These are phyloP conservation scores for Aspergillus hortae DNA, from an alignment of 2,329 filamentous ascomycete species.

Conservation along the genomic window DNA sequence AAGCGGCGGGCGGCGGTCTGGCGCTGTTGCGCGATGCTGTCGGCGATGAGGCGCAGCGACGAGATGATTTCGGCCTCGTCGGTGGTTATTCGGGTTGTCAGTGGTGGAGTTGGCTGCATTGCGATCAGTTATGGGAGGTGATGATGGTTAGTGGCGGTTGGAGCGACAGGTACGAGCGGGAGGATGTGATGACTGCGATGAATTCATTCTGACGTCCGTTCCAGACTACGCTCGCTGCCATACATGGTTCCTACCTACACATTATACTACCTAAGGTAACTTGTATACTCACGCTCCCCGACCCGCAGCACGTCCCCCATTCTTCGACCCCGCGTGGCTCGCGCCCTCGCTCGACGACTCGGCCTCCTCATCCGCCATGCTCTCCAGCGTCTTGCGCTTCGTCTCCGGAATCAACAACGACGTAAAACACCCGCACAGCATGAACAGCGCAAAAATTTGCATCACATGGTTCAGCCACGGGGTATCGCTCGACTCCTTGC, in stretches of 20 bases:
- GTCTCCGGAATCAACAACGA: slow-evolving; percentile 75
- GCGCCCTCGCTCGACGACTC: no score
- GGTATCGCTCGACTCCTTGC: slow-evolving; percentile 47
- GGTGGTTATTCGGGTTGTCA: neutral
- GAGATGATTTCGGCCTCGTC: slow-evolving; percentile 41
- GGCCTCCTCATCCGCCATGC: slow-evolving; percentile 60
- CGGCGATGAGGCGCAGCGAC: slow-evolving; percentile 70
- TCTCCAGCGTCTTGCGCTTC: slow-evolving; percentile 69
- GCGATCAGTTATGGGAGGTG: no score
- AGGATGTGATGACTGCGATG: no score
- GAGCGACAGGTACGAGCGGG: no score
- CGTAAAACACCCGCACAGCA: slow-evolving; percentile 67
- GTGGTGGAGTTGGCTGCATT: neutral
- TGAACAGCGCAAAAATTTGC: slow-evolving; percentile 76
- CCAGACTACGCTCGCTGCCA: no score
- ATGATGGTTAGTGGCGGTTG: no score
- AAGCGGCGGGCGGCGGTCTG: slow-evolving; percentile 63
- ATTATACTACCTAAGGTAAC: no score
- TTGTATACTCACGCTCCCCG: no score
- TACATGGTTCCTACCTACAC: no score
- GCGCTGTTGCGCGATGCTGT: slow-evolving; percentile 79
- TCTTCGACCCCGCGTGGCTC: no score
- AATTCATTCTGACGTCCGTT: no score
- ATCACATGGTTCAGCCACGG: slow-evolving; percentile 72
- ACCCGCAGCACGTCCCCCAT: neutral